Conservation (phyloP, 2,329 filamentous ascomycete genomes). For the Hypoxylon sp. region DNA sequence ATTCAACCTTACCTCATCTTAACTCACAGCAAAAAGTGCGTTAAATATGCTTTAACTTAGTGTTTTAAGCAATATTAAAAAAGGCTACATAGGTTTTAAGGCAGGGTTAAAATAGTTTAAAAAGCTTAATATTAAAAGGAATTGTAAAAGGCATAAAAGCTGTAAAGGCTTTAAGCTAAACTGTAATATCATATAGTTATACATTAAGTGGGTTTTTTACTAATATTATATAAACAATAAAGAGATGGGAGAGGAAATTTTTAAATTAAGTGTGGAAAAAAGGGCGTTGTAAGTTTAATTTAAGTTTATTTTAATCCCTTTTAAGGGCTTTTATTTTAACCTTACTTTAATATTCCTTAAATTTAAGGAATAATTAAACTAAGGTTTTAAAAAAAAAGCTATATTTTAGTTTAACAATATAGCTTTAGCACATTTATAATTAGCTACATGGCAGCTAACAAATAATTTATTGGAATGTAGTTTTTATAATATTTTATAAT, state of each 20-base stretch:
- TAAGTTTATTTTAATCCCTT: not conserved
- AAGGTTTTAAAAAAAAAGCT: not conserved
- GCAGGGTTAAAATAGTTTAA: too few species aligned
- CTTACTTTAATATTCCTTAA: not conserved
- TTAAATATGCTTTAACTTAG: too few species aligned
- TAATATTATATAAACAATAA: not conserved
- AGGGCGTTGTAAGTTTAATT: not conserved
- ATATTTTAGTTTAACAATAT: not conserved
- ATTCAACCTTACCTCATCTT: too few species aligned
- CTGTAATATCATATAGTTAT: too few species aligned
- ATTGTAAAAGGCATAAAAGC: too few species aligned
- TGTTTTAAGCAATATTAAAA: too few species aligned
- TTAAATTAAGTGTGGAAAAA: not conserved
- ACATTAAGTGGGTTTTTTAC: not conserved
- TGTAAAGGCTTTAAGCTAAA: too few species aligned
- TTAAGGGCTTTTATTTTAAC: not conserved
- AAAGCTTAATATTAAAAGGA: too few species aligned
- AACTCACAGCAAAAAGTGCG: too few species aligned
- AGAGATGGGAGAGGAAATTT: not conserved
- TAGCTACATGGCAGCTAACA: too few species aligned
- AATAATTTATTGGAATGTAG: not conserved
- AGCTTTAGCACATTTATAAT: too few species aligned
- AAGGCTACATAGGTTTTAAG: too few species aligned
- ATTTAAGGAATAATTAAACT: not conserved
- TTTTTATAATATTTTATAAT: not conserved